Evolutionary conservation across 2,329 filamentous ascomycete species (phyloP), one percentile per base, ranked within the genome.

Genomic region (Talaromyces rugulosus): DNA sequence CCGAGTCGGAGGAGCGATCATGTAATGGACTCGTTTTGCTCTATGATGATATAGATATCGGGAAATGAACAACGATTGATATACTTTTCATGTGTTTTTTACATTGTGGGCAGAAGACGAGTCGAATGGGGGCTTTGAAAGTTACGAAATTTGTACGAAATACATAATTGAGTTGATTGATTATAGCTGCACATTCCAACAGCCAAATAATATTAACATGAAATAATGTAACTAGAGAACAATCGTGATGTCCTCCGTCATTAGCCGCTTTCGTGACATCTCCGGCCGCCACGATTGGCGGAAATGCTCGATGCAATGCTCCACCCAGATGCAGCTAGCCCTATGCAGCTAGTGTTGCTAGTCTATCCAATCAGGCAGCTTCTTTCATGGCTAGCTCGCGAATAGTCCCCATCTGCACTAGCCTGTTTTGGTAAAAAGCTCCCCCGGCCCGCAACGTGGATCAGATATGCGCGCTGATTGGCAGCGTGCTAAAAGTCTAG

Each of bases 1-100:
- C 71, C 86, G 92, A 69, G 85, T 96, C 52, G 90, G 81, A 23
- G 84, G 84, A 9, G 57, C 64, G 14, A 59, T 69, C 28, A 31
- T 53, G 50, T 53, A 53, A 53, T 30, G 12, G 14, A 31, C 18
- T 31, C 27, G 14, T 34, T 34, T 40, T 40, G 36, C 36, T 40
- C 16, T 40, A 40, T 40, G 36, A 40, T n/a, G 36, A 40, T 3
- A 40, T 40, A 7, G 36, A 40, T 40, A 40, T 40, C 36, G 36
- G 36, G 36, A 40, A 40, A 40, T 40, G 36, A 40, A 40, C 36
- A n/a, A 40, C 36, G 36, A 40, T 40, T 8, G 14, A 40, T n/a
- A 40, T 40, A 40, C 23, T n/a, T 53, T 53, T 31, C 11, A 28
- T 3, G 6, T 53, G 50, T 53, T 23, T 18, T 31, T 12, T 23